Evolutionary conservation across 225 moss, liverwort and hornwort genomes (phyloP).

Genomic region (Physcomitrium patens): DNA sequence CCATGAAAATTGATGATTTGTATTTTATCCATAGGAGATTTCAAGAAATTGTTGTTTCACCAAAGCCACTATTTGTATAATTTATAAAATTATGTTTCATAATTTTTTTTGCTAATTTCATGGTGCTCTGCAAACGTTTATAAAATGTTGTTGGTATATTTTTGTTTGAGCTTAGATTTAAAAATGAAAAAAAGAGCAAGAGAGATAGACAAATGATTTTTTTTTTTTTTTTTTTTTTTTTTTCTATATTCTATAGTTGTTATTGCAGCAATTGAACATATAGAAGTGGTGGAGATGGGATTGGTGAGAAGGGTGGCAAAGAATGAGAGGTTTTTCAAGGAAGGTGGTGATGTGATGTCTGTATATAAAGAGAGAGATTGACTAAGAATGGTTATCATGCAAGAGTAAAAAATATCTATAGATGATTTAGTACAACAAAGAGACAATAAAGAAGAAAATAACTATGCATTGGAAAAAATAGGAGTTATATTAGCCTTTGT

Average conservation of each 20-base stretch:
- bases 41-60: too few species aligned
- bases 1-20: too few species aligned
- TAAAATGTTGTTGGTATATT: neutral
- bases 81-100: too few species aligned
- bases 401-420: slow-evolving; percentile 27
- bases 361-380: slow-evolving; percentile 34
- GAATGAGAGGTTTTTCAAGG: neutral
- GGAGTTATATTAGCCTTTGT: slow-evolving; percentile 26
- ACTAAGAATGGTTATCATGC: slow-evolving; percentile 29
- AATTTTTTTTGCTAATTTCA: too few species aligned
- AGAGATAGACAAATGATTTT: too few species aligned
- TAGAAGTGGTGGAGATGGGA: neutral
- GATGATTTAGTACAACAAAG: slow-evolving; percentile 33
- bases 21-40: too few species aligned
- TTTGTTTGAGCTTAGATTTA: slow-evolving; percentile 28
- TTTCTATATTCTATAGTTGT: neutral
- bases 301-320: slow-evolving; percentile 11
- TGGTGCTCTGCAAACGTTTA: too few species aligned
- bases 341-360: slow-evolving; percentile 34
- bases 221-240: too few species aligned
- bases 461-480: neutral
- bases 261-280: slow-evolving; percentile 32
- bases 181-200: neutral
- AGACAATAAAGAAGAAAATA: slow-evolving; percentile 52
- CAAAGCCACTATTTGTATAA: too few species aligned